A percentile compares a stretch with the other conserved stretches of the same genome.
phyloP scores from a whole-genome alignment of 2,329 filamentous ascomycete species.

The Aureobasidium sp. region DNA sequence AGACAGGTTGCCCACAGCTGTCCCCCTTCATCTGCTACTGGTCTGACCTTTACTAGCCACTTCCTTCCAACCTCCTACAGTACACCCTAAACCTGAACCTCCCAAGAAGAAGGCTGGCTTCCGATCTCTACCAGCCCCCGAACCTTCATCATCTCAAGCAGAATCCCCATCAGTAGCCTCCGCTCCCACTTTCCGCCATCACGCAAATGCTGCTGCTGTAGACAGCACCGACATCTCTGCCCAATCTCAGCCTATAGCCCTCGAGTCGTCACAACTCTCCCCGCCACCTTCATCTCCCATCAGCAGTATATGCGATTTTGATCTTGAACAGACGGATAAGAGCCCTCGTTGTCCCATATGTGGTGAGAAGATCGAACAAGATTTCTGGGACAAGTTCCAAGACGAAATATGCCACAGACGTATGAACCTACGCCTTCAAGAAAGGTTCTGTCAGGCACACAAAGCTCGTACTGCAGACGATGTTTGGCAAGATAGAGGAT shows the following conservation, averaged over 20 bases:
- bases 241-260: background rate
- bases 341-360: constrained; percentile 26
- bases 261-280: constrained; percentile 5
- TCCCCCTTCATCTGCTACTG: background rate
- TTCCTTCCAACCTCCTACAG: background rate
- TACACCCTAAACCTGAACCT: background rate
- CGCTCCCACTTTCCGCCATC: background rate
- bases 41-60: background rate
- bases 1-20: background rate
- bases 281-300: background rate
- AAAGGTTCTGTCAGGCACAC: constrained; percentile 27
- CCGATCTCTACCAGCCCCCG: background rate
- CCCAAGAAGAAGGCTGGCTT: background rate
- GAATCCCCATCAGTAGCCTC: background rate
- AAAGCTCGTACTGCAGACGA: constrained; percentile 19
- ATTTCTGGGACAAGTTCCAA: constrained; percentile 24
- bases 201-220: background rate
- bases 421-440: constrained; percentile 24
- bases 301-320: background rate
- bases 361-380: constrained; percentile 20
- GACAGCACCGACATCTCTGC: background rate
- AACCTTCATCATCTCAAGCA: background rate
- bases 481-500: constrained; percentile 22
- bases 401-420: constrained; percentile 17
- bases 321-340: background rate